Percentiles rank a stretch among this genome's conserved stretches.
phyloP scores from a whole-genome alignment of 768 basidiomycete species.

The Podaxis sp. region DNA sequence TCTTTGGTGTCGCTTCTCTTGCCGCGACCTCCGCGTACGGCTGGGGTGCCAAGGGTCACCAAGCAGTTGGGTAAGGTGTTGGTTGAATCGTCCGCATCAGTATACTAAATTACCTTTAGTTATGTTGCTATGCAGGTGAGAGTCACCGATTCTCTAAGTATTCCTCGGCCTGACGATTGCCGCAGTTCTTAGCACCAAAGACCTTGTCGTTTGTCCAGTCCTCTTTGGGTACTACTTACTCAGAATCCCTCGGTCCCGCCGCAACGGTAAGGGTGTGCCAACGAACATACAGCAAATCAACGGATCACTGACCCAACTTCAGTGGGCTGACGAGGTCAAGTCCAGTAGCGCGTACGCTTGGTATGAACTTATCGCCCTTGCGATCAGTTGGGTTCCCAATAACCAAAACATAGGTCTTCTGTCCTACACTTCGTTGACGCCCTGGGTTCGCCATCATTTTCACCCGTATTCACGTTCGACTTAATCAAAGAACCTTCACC shows the following conservation, averaged over 20 bases:
- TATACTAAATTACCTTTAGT: conserved; percentile 20
- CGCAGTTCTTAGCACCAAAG: conserved; percentile 48
- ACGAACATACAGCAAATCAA: not conserved
- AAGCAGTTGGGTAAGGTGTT: conserved; percentile 39
- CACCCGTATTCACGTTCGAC: too few relatives aligned
- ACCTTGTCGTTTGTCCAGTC: conserved; percentile 47
- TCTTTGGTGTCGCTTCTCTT: conserved; percentile 13
- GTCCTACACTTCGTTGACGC: conserved; percentile 53
- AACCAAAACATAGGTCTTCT: conserved; percentile 31
- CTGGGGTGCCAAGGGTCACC: conserved; percentile 46
- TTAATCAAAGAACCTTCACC: not conserved
- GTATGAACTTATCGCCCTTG: not conserved
- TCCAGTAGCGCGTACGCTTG: conserved; percentile 20
- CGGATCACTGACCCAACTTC: not conserved
- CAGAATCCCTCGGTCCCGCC: conserved; percentile 46
- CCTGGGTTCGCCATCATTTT: conserved; percentile 29
- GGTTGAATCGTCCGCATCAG: not conserved
- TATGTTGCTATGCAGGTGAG: conserved; percentile 42
- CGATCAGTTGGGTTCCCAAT: not conserved
- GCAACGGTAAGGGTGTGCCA: conserved; percentile 35
- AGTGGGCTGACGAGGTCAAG: conserved; percentile 56
- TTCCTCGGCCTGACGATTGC: not conserved
- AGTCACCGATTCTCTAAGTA: not conserved
- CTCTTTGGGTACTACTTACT: conserved; percentile 42
- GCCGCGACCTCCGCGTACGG: conserved; percentile 24